Evolutionary conservation across 2,329 filamentous ascomycete genomes (phyloP).

Genomic region (Colletotrichum salicis): DNA sequence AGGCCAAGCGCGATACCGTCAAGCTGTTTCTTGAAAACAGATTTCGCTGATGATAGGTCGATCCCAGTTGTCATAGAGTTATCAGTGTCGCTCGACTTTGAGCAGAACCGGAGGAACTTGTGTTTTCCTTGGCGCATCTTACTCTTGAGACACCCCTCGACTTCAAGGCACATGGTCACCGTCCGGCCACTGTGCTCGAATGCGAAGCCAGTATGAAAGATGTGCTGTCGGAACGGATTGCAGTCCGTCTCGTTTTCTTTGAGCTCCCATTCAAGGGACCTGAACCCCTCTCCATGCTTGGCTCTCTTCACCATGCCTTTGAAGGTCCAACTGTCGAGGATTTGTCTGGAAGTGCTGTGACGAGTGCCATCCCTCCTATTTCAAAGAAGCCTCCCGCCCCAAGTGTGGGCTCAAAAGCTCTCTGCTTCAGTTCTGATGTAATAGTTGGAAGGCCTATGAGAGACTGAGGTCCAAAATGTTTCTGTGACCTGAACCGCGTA

Average conservation of each 20-base stretch:
- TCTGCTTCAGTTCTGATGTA: too few species aligned
- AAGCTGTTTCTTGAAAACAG: neutral
- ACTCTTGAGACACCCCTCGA: neutral
- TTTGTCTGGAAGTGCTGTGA: too few species aligned
- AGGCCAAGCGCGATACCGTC: neutral
- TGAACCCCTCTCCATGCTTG: accelerated
- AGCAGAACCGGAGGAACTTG: accelerated
- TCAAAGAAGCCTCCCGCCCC: neutral
- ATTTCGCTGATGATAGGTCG: neutral
- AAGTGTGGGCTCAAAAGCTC: neutral
- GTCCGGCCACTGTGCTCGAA: neutral
- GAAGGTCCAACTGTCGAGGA: neutral
- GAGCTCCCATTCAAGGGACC: neutral
- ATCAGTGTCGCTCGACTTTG: accelerated
- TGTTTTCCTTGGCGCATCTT: accelerated
- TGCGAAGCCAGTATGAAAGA: neutral
- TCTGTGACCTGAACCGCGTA: neutral
- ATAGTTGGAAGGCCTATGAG: too few species aligned
- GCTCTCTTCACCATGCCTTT: neutral
- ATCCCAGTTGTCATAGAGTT: accelerated
- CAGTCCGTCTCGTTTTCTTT: accelerated
- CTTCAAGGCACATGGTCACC: neutral
- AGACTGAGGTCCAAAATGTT: neutral
- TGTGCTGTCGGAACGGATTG: accelerated
- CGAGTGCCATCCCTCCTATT: neutral